Base-by-base conservation (phyloP, 495 filamentous ascomycete genomes). In the Podospora comata region DNA sequence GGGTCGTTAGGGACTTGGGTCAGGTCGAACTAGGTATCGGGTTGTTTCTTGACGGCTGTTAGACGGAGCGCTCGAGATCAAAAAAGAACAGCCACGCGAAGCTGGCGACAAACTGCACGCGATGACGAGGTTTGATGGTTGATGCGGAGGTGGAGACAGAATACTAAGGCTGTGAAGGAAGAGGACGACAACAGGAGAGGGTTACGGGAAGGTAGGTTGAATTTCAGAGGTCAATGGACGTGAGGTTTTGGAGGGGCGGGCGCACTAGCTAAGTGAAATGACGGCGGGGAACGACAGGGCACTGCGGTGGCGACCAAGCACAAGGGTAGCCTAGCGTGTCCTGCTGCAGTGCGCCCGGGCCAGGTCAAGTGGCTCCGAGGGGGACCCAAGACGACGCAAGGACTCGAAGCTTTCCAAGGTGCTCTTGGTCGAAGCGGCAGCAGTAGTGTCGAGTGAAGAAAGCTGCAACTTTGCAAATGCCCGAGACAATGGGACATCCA, bases 231-330 rank as follows among this genome's bases (percentile, higher is more conserved):
- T 73, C 69, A 69, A 65, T 71, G 44, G 60, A 68, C 68, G 63
- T 71, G 71, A 70, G 72, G 72, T 75, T 72, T 74, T 77, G 75
- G 75, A 77, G 75, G 74, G 75, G 75, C 72, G 75, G 72, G 74
- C 72, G 72, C 70, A 65, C 71, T 76, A 73, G 75, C 75, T 73
- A 70, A 70, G 70, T 76, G 74, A 76, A 76, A 76, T 73, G 75
- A 77, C 71, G 75, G 75, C 75, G 74, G 75, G 75, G 75, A 77
- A 75, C 65, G 72, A 73, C 72, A 77, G 75, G 74, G 74, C 74
- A 73, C 68, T 69, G 66, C 67, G 74, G 75, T 76, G 75, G 72
- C 75, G 71, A 76, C 74, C 74, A 68, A 67, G 70, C 74, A 73
- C 74, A 68, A 74, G 74, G 72, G 67, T 62, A 71, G 73, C 72